Evolutionary conservation across 805 yeast genomes (phyloP), one percentile per base, ranked within the genome.

Genomic region (Ogataea trehalophila): DNA sequence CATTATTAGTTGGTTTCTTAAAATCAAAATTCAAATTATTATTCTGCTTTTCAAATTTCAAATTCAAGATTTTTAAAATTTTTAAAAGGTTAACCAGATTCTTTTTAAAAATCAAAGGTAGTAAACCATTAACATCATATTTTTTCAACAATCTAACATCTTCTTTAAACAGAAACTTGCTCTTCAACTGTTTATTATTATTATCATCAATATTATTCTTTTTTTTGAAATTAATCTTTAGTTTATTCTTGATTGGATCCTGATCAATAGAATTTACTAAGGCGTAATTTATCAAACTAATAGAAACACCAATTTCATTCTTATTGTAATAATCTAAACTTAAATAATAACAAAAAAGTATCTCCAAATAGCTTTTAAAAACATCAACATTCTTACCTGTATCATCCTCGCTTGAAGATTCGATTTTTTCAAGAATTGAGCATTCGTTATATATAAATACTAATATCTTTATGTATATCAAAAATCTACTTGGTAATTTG

Each of bases 281-380:
- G 1, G 54, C 63, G 39, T 58, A 62, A 31, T 56, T 54, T 16
- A 57, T 47, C n/a, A 63, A 47, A 5, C 66, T 62, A 9, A 62
- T 41, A 1, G 66, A 46, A 15, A 55, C 26, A 2, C 68, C 68
- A 6, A 61, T 16, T 23, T 58, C 49, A 35, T 55, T 48, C 15
- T 55, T 52, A 42, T 50, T 51, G 46, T 63, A 64, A 26, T 53
- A 42, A n/a, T 58, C 54, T n/a, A 64, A 41, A 22, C 58, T 49
- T 22, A 50, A 41, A 38, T 59, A 65, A 49, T 60, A 63, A 38
- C 64, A 59, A 16, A 53, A 58, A 4, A 58, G 14, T 9, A 57
- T 41, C 17, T 62, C 60, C 8, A 60, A 37, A 39, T 52, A 56
- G 4, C 37, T 16, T 20, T 45, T 36, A 18, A 51, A 23, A 16